Percentiles rank a stretch among this genome's conserved stretches.
Conservation (phyloP, 2,329 filamentous ascomycete species). For the Fusarium devonianum region DNA sequence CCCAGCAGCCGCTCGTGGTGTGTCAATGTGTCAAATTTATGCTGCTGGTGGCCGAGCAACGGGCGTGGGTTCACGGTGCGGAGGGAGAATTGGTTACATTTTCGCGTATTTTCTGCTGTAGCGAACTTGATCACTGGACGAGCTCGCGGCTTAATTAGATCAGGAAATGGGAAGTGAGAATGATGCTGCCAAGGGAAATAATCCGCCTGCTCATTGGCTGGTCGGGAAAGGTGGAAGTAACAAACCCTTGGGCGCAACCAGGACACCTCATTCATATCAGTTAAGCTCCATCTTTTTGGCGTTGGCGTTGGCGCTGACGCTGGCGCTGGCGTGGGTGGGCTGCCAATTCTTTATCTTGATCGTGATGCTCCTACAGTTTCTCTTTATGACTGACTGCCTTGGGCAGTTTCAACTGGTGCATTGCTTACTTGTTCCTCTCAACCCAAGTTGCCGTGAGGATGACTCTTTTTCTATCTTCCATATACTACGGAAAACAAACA, state of each 20-base stretch:
- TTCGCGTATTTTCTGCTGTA: conserved; percentile 6
- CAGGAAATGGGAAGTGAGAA: conserved; percentile 25
- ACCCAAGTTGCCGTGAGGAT: too few relatives aligned
- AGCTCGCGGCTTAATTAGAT: too few relatives aligned
- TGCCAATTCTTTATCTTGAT: conserved; percentile 3
- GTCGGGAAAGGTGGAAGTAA: conserved; percentile 23
- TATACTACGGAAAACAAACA: too few relatives aligned
- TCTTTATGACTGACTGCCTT: too few relatives aligned
- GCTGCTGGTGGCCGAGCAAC: conserved; percentile 8
- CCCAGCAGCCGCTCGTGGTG: conserved; percentile 3
- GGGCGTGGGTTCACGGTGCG: too few relatives aligned
- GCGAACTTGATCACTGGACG: conserved; percentile 5
- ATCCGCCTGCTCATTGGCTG: conserved; percentile 24
- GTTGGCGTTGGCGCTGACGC: too few relatives aligned
- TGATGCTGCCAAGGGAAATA: conserved; percentile 22
- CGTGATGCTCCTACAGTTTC: background rate
- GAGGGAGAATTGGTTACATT: conserved; percentile 8
- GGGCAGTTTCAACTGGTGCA: too few relatives aligned
- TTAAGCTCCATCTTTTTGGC: conserved; percentile 6
- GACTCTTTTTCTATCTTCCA: too few relatives aligned
- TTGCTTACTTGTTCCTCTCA: background rate
- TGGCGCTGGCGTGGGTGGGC: conserved; percentile 4
- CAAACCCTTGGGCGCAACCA: conserved; percentile 25
- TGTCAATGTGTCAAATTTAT: background rate
- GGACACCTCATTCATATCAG: conserved; percentile 18